Evolutionary conservation across 2,329 filamentous ascomycete genomes (phyloP).

Genomic region (Xylariaceae sp.): DNA sequence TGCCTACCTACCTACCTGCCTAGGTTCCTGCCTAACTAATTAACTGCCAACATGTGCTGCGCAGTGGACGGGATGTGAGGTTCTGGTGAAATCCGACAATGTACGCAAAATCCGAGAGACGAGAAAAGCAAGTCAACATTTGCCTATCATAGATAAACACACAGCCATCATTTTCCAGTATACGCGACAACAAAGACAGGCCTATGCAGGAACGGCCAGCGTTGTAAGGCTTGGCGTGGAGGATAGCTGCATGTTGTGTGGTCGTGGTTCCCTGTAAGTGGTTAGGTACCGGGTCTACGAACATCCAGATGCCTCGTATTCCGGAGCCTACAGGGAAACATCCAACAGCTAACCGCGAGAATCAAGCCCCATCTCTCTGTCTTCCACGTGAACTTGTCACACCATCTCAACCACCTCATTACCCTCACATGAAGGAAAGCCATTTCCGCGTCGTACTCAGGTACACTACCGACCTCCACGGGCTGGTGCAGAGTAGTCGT

Average conservation of each 20-base stretch:
- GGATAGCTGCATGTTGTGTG: conserved; percentile 11
- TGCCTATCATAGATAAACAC: neutral
- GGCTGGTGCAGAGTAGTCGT: too few species aligned
- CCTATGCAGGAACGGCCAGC: conserved; percentile 10
- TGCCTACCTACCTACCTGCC: too few species aligned
- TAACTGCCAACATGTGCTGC: too few species aligned
- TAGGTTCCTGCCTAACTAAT: too few species aligned
- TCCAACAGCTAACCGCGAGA: neutral
- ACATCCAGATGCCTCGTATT: conserved; percentile 17
- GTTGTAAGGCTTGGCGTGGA: conserved; percentile 14
- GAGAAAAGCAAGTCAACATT: neutral
- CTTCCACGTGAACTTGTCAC: conserved; percentile 6
- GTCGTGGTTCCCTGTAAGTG: too few species aligned
- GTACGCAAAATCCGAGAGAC: too few species aligned
- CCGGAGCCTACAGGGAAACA: neutral
- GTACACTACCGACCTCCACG: too few species aligned
- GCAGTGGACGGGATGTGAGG: too few species aligned
- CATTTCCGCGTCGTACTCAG: neutral
- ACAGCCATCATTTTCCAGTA: neutral
- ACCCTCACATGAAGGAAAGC: neutral
- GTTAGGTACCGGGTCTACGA: too few species aligned
- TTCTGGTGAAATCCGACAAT: too few species aligned
- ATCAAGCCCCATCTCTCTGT: conserved; percentile 1
- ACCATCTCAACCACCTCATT: too few species aligned
- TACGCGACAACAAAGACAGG: neutral